Conservation (phyloP, 441 rosid genomes). For the Kokia cookei region DNA sequence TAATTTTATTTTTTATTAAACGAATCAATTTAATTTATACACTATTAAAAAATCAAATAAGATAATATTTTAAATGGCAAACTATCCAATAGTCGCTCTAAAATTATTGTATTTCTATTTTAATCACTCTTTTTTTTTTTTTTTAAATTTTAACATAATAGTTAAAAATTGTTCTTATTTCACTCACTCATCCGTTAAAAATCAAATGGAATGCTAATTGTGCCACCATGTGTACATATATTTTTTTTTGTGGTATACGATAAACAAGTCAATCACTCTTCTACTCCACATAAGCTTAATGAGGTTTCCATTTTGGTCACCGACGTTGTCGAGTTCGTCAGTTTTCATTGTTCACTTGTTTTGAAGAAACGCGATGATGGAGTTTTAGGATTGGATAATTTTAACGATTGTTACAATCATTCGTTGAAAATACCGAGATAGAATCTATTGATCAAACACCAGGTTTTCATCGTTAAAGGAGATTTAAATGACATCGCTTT, state of each 20-base stretch:
- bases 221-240: too few relatives aligned
- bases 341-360: slow-evolving; percentile 55
- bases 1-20: too few relatives aligned
- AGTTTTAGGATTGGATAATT: slow-evolving; percentile 56
- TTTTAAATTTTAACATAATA: too few relatives aligned
- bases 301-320: slow-evolving; percentile 53
- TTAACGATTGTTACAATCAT: slow-evolving; percentile 50
- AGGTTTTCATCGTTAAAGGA: slow-evolving; percentile 45
- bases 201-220: too few relatives aligned
- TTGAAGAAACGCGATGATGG: slow-evolving; percentile 62
- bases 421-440: slow-evolving; percentile 44
- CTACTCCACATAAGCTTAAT: slow-evolving; percentile 50
- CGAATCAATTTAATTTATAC: too few relatives aligned
- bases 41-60: too few relatives aligned
- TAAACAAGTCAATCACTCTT: slow-evolving; percentile 50
- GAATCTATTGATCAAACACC: slow-evolving; percentile 32
- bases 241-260: slow-evolving; percentile 42
- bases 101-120: too few relatives aligned
- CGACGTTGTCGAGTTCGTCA: slow-evolving; percentile 56
- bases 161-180: too few relatives aligned
- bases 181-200: too few relatives aligned
- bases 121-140: too few relatives aligned
- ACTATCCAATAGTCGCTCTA: too few relatives aligned
- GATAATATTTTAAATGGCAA: too few relatives aligned
- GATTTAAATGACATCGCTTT: slow-evolving; percentile 45